phyloP scores from a whole-genome alignment of 2,329 filamentous ascomycete species.

The Alternaria postmessia region DNA sequence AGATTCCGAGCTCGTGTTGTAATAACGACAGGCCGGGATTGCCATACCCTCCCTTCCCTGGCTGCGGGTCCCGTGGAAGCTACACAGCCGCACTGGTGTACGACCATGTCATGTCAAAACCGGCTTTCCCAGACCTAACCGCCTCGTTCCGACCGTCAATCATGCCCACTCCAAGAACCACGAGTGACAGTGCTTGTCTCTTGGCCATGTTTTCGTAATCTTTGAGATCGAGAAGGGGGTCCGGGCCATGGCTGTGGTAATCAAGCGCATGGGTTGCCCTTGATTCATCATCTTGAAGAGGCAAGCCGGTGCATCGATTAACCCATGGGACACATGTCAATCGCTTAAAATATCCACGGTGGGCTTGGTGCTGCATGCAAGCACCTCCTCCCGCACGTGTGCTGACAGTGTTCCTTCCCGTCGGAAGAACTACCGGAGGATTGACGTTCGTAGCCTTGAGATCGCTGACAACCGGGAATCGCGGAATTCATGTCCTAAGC shows the following conservation, averaged over 20 bases:
- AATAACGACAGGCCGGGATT: constrained; percentile 11
- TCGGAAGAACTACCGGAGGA: constrained; percentile 17
- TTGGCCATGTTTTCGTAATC: constrained; percentile 11
- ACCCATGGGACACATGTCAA: constrained; percentile 12
- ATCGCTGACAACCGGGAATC: constrained; percentile 9
- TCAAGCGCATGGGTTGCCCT: constrained; percentile 12
- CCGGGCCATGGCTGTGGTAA: constrained; percentile 11
- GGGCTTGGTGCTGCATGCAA: constrained; percentile 1
- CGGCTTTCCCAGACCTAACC: constrained; percentile 8
- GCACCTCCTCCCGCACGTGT: constrained; percentile 13
- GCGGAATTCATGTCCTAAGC: constrained; percentile 5
- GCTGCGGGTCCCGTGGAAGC: constrained; percentile 12
- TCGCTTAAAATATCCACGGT: constrained; percentile 8
- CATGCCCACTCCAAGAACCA: constrained; percentile 9
- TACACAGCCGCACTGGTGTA: constrained; percentile 9
- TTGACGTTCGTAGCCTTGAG: constrained; percentile 10
- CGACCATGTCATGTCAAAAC: constrained; percentile 11
- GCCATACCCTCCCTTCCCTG: constrained; percentile 1
- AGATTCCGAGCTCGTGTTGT: constrained; percentile 16
- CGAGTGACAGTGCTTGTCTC: constrained; percentile 5
- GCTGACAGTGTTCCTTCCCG: constrained; percentile 12
- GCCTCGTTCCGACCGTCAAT: constrained; percentile 5
- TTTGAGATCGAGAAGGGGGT: constrained; percentile 13
- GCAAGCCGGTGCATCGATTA: constrained; percentile 9
- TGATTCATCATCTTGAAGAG: constrained; percentile 10